Percentiles rank a stretch among this genome's conserved stretches.
These are phyloP conservation scores for Paecilomyces dactylethromorphus DNA, from an alignment of 2,329 filamentous ascomycete genomes.

Conservation along the genomic window DNA sequence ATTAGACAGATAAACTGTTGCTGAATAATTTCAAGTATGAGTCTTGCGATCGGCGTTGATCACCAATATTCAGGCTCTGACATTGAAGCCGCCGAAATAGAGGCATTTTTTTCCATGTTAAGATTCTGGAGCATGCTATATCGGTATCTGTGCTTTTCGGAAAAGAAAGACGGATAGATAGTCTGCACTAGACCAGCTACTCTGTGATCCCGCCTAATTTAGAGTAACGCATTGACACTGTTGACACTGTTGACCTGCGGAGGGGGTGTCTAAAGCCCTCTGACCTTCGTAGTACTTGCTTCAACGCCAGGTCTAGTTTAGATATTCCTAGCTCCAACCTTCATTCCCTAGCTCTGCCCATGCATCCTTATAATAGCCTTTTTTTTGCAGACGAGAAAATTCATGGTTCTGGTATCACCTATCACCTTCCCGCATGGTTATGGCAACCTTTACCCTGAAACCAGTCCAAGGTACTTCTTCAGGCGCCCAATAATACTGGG, in stretches of 20 bases:
- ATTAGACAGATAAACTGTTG: neutral
- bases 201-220: neutral
- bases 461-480: neutral
- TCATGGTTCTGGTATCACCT: neutral
- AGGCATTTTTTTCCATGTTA: neutral
- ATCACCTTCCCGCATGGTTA: neutral
- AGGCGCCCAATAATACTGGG: neutral
- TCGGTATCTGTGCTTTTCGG: neutral
- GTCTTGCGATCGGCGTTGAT: neutral
- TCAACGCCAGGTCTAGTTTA: slow-evolving; percentile 2
- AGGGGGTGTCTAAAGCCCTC: neutral
- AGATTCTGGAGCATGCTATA: neutral
- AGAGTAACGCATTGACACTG: neutral
- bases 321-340: slow-evolving; percentile 20
- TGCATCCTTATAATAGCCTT: slow-evolving; percentile 18
- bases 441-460: neutral
- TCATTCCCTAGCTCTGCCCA: slow-evolving; percentile 25
- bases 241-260: neutral
- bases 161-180: neutral
- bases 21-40: neutral
- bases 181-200: neutral
- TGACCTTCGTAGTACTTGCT: neutral
- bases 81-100: neutral
- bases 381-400: slow-evolving; percentile 8
- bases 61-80: neutral